These are phyloP conservation scores for Cercospora sesami DNA, from an alignment of 2,329 filamentous ascomycete genomes.

Conservation along the genomic window DNA sequence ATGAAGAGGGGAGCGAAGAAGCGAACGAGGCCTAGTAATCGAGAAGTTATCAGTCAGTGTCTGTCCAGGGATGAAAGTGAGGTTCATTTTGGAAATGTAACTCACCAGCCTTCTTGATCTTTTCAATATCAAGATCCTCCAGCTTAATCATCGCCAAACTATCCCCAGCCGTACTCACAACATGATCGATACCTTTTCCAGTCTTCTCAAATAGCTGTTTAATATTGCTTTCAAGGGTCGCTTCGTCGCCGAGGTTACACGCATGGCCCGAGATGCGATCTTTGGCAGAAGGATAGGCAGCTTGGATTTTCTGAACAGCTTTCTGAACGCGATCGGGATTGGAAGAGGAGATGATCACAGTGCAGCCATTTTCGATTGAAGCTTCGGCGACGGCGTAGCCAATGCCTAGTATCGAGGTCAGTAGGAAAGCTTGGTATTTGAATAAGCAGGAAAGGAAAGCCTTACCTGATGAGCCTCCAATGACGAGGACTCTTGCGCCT, in stretches of 20 bases:
- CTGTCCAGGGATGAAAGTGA: too few relatives aligned
- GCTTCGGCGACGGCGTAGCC: conserved; percentile 63
- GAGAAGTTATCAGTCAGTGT: too few relatives aligned
- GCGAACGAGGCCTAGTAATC: conserved; percentile 54
- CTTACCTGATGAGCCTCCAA: conserved; percentile 57
- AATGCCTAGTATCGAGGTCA: conserved; percentile 49
- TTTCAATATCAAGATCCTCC: conserved; percentile 44
- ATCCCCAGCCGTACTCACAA: conserved; percentile 60
- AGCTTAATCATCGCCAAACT: conserved; percentile 45
- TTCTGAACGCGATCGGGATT: conserved; percentile 51
- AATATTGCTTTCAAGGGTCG: conserved; percentile 52
- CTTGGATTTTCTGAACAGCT: conserved; percentile 49
- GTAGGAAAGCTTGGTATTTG: neutral
- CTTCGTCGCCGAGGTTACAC: conserved; percentile 51
- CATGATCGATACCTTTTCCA: conserved; percentile 53
- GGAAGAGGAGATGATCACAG: conserved; percentile 63
- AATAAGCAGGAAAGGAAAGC: neutral
- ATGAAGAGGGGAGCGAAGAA: conserved; percentile 55
- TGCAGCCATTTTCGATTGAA: conserved; percentile 55
- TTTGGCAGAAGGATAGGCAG: conserved; percentile 46
- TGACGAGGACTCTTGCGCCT: conserved; percentile 55
- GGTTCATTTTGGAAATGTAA: too few relatives aligned
- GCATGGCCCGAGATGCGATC: conserved; percentile 47
- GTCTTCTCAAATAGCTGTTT: conserved; percentile 47
- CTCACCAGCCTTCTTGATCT: conserved; percentile 40